Evolutionary conservation across 441 rosid genomes (phyloP).

Genomic region (Adansonia grandidieri): DNA sequence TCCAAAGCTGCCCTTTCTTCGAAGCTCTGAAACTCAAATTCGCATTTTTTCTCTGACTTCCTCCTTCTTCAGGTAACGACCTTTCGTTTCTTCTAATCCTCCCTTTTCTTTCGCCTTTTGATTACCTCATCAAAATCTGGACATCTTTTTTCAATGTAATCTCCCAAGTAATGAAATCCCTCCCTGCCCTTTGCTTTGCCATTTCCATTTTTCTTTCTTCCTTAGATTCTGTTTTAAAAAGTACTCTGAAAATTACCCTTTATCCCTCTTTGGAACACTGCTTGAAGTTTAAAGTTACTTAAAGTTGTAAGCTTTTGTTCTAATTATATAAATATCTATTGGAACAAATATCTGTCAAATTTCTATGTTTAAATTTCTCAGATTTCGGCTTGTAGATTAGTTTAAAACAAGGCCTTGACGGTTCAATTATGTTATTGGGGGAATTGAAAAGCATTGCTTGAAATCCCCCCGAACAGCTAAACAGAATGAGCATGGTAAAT

Average conservation of each 20-base stretch:
- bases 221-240: neutral
- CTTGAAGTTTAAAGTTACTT: neutral
- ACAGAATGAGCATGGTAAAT: conserved; percentile 19
- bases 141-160: neutral
- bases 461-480: neutral
- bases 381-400: conserved; percentile 9
- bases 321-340: neutral
- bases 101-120: neutral
- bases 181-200: neutral
- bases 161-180: neutral
- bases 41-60: neutral
- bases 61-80: neutral
- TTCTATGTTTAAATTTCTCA: neutral
- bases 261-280: neutral
- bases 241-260: neutral
- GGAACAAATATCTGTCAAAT: neutral
- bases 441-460: conserved; percentile 9
- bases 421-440: neutral
- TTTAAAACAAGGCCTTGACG: conserved; percentile 3
- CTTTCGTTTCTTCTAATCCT: neutral
- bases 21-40: too few species aligned
- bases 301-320: conserved; percentile 2
- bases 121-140: neutral
- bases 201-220: neutral
- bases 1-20: too few species aligned